Evolutionary conservation across 1,284 basidiomycete genomes (phyloP), one percentile per base, ranked within the genome.

Genomic region (Apiotrichum mycotoxinovorans): DNA sequence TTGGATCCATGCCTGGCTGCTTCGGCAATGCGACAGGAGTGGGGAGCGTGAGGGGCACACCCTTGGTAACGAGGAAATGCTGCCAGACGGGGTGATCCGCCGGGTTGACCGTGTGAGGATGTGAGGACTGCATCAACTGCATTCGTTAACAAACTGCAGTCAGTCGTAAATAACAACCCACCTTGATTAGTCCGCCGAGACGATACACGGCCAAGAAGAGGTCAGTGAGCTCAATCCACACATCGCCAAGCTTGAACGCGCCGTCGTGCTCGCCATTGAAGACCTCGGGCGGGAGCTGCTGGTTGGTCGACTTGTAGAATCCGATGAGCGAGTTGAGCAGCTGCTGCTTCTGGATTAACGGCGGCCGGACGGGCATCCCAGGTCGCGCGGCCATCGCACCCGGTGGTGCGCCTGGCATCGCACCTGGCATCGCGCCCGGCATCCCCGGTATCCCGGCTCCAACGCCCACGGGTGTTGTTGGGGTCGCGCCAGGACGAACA

Each of bases 251-350:
- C 56, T 66, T 66, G 58, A 74, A 62, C 0, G 58, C 34, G 15
- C 71, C 71, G 14, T 69, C 67, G 10, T 62, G 53, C 48, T 72
- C 68, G 15, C 67, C 70, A 37, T 71, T 69, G 61, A 73, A 71
- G 0, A 73, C 61, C 20, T 70, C 70, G 1, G 66, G 52, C 3
- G 71, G 73, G 9, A 66, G 59, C 1, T 62, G 44, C 34, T 63
- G 59, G 41, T 65, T 65, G 17, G 50, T 57, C 15, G 56, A 34
- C 51, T 63, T 65, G 61, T 66, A 66, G 37, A 65, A 72, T 2
- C 41, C 42, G 9, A 63, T 56, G 4, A 74, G 55, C 26, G 71
- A 70, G 17, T 61, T 53, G 20, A 71, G 40, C 30, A 74, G 69
- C 35, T 64, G 61, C 51, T 65, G 67, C 34, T 66, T 64, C 27